Base-by-base conservation (phyloP, 2,329 filamentous ascomycete genomes). In the Huntiella abstrusa region DNA sequence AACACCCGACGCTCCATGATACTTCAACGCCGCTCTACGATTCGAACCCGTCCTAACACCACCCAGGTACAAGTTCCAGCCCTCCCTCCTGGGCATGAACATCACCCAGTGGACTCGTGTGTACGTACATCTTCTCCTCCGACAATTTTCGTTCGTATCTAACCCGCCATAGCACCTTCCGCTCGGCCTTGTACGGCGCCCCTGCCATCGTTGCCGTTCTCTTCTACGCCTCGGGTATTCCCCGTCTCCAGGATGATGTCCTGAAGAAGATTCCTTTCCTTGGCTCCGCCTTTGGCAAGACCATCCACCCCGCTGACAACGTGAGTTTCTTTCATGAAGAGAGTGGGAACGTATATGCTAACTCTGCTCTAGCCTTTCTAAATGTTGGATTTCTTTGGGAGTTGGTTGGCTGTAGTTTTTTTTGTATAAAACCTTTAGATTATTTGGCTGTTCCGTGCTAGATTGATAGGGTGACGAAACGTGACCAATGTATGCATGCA, bases 191-290 rank as follows among this genome's bases (percentile, higher is more conserved):
- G 46, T 75, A 75, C 56, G 73, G 73, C 49, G 73, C 63, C 51
- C 70, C 73, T 49, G 71, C 70, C 51, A 68, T 68, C 54, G 66
- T 75, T 52, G 71, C 64, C 52, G 63, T 75, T 52, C 66, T 78
- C 54, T 74, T 71, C 66, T 75, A 65, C 58, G 65, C 70, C 53
- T 77, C 73, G 36, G 75, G 75, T 54, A 69, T 80, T 42, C 76
- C 76, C 53, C 68, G 66, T 58, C 64, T 80, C 53, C 64, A 73
- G 60, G 58, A 57, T 41, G 76, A 80, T 55, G 64, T 80, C 52
- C 67, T 80, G 52, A 61, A 67, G 59, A 72, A 75, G 62, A 48
- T 64, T 43, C 28, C 42, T 38, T 45, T 45, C 32, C 5, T 43
- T 11, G 33, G 19, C 19, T 28, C 15, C 11, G 12, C 17, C n/a